Conservation (phyloP, 768 basidiomycete species). For the Amanita exitialis region DNA sequence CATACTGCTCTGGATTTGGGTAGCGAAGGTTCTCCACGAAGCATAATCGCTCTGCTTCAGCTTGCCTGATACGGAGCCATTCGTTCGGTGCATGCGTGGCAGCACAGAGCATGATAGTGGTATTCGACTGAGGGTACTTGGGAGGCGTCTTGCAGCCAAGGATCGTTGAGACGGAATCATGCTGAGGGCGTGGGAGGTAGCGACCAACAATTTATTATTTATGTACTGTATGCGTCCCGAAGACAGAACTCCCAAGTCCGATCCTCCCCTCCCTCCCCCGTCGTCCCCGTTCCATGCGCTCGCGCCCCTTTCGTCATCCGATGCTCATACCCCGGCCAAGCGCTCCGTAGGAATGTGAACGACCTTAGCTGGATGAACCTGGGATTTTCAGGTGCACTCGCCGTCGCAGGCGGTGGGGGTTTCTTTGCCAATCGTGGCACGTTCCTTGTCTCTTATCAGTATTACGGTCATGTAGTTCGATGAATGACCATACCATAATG, state of each 20-base stretch:
- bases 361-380: conserved; percentile 65
- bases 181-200: no score
- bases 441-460: conserved; percentile 39
- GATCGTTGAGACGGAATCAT: conserved; percentile 29
- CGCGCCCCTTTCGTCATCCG: conserved; percentile 89
- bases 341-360: conserved; percentile 59
- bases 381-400: conserved; percentile 46
- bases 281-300: conserved; percentile 53
- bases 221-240: conserved; percentile 18
- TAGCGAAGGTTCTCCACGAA: not conserved
- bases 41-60: not conserved
- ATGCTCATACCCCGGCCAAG: conserved; percentile 85
- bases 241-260: conserved; percentile 86
- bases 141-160: conserved; percentile 17
- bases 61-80: not conserved
- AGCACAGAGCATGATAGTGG: not conserved
- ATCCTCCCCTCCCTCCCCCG: conserved; percentile 67
- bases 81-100: conserved; percentile 3
- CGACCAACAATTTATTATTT: no score
- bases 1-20: not conserved
- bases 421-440: conserved; percentile 66
- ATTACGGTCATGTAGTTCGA: not conserved
- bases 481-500: conserved; percentile 51
- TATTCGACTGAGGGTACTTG: conserved; percentile 10
- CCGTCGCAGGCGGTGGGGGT: conserved; percentile 44